phyloP scores from a whole-genome alignment of 2,329 filamentous ascomycete species.

The Chaetomium sp. region DNA sequence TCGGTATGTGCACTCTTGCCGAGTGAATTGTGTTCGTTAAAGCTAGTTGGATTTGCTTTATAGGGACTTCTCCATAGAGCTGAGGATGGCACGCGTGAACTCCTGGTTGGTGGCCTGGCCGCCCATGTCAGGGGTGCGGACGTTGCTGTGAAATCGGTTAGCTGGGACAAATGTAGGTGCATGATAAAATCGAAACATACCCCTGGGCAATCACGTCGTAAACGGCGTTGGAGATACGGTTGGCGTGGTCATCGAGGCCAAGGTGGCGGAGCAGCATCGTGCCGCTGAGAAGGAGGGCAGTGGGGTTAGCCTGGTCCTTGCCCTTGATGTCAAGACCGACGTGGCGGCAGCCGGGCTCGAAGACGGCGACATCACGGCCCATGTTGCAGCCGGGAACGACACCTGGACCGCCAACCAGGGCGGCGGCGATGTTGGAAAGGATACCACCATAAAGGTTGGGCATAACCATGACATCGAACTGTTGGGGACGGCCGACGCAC shows the following conservation, averaged over 20 bases:
- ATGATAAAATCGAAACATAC: slow-evolving; percentile 43
- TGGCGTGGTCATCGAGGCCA: slow-evolving; percentile 95
- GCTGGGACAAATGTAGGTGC: slow-evolving; percentile 18
- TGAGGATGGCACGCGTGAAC: slow-evolving; percentile 88
- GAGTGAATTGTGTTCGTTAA: slow-evolving; percentile 1
- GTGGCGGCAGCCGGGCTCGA: slow-evolving; percentile 98
- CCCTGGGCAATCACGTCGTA: slow-evolving; percentile 79
- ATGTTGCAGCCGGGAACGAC: slow-evolving; percentile 99
- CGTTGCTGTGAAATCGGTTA: slow-evolving; percentile 56
- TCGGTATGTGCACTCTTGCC: slow-evolving; percentile 8
- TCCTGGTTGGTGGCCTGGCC: slow-evolving; percentile 83
- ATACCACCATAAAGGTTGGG: slow-evolving; percentile 99
- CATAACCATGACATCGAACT: slow-evolving; percentile 99
- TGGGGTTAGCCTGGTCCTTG: slow-evolving; percentile 98
- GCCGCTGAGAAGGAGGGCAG: slow-evolving; percentile 86
- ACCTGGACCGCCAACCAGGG: slow-evolving; percentile 91
- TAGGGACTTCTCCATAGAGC: slow-evolving; percentile 75
- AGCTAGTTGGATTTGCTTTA: slow-evolving; percentile 9
- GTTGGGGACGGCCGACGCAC: slow-evolving; percentile 89
- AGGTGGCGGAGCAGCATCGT: slow-evolving; percentile 97
- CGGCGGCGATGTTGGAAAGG: slow-evolving; percentile 96
- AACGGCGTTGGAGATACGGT: slow-evolving; percentile 87
- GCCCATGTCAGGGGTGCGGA: slow-evolving; percentile 93
- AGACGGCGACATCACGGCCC: slow-evolving; percentile 95
- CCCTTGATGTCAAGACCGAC: slow-evolving; percentile 99